These are phyloP conservation scores for Pichia terricola DNA, from an alignment of 1,139 yeast species.

Conservation along the genomic window DNA sequence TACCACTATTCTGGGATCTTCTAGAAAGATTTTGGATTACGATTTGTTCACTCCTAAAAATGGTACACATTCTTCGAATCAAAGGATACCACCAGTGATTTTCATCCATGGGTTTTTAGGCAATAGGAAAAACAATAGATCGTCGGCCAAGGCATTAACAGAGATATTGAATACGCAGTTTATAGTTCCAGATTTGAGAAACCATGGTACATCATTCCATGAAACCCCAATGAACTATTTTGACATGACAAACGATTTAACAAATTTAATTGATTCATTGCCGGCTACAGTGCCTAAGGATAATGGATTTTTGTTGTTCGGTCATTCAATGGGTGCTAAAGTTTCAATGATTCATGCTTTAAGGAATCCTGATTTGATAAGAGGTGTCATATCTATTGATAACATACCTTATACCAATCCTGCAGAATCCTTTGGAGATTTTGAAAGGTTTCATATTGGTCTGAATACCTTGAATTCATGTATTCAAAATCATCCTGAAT, in stretches of 20 bases:
- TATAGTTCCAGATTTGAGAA: constrained; percentile 70
- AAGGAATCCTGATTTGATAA: constrained; percentile 54
- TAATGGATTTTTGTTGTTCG: constrained; percentile 40
- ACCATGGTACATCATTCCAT: constrained; percentile 90
- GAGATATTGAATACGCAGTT: constrained; percentile 32
- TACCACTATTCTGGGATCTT: neutral
- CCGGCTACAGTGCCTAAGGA: constrained; percentile 14
- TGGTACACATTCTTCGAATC: neutral
- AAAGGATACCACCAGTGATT: constrained; percentile 42
- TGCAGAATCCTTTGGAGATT: constrained; percentile 15
- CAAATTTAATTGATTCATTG: constrained; percentile 12
- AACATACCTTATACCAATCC: constrained; percentile 60
- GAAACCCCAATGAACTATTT: constrained; percentile 58
- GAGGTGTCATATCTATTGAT: constrained; percentile 68
- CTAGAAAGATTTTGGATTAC: constrained; percentile 10
- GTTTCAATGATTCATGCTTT: constrained; percentile 80
- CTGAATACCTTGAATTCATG: constrained; percentile 12
- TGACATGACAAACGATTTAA: constrained; percentile 70
- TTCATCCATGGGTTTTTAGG: constrained; percentile 89
- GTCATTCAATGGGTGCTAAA: constrained; percentile 97
- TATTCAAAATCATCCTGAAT: constrained; percentile 7
- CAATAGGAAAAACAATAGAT: constrained; percentile 63
- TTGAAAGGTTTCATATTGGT: constrained; percentile 21
- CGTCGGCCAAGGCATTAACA: constrained; percentile 48
- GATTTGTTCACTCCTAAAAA: constrained; percentile 19